Conservation (phyloP, 805 yeast genomes). For the Yarrowia keelungensis region DNA sequence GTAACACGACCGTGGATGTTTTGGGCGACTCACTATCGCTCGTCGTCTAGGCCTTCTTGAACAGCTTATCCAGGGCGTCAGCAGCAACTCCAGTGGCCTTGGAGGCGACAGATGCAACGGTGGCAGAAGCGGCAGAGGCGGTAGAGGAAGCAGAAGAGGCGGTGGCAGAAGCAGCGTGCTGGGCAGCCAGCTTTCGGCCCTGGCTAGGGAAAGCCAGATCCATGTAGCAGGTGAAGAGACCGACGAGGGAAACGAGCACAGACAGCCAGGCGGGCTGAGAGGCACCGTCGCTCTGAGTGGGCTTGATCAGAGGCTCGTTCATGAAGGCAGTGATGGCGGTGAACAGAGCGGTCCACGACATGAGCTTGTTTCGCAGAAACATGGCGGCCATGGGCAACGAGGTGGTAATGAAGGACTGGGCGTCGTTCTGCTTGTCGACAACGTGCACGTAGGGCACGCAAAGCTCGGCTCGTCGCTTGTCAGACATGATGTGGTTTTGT, state of each 20-base stretch:
- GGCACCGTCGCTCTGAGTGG: constrained; percentile 26
- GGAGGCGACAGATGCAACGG: constrained; percentile 37
- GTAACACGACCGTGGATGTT: too few relatives aligned
- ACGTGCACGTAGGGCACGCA: constrained; percentile 39
- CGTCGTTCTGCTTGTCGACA: constrained; percentile 37
- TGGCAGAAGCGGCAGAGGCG: constrained; percentile 32
- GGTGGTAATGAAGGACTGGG: constrained; percentile 44
- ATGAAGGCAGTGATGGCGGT: constrained; percentile 49
- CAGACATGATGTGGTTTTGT: constrained; percentile 19
- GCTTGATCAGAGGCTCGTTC: constrained; percentile 46
- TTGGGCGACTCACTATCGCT: background rate
- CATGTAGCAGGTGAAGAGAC: constrained; percentile 48
- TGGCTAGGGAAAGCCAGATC: constrained; percentile 49
- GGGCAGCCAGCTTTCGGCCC: constrained; percentile 37
- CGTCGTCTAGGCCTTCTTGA: constrained; percentile 22
- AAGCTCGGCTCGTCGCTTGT: constrained; percentile 39
- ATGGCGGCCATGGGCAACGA: constrained; percentile 52
- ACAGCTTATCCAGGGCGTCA: constrained; percentile 35
- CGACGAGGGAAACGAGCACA: constrained; percentile 47
- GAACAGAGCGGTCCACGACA: constrained; percentile 52
- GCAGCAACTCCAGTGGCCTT: constrained; percentile 36
- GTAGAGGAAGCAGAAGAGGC: constrained; percentile 7
- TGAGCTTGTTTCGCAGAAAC: constrained; percentile 50
- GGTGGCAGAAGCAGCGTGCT: constrained; percentile 19
- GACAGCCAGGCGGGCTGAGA: constrained; percentile 48